Evolutionary conservation across 2,329 filamentous ascomycete genomes (phyloP).

Genomic region (Rutstroemia sp.): DNA sequence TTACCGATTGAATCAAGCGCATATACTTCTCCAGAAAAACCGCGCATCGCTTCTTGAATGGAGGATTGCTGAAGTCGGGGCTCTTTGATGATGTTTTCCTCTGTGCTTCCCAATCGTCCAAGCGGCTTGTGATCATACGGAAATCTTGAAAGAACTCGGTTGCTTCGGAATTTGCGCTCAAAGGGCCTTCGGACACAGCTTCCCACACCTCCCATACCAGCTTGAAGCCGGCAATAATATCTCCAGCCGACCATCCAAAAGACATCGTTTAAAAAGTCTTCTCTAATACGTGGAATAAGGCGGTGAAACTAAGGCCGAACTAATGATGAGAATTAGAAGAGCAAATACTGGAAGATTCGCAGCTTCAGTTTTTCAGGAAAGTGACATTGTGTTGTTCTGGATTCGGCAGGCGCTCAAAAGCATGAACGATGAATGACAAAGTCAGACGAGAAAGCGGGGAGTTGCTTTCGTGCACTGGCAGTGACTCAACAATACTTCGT

Average conservation of each 20-base stretch:
- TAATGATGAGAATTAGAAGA: no score
- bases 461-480: no score
- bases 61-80: slow-evolving; percentile 6
- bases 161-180: slow-evolving; percentile 17
- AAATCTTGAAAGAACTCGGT: slow-evolving; percentile 20
- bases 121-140: slow-evolving; percentile 12
- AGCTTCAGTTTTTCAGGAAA: no score
- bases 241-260: slow-evolving; percentile 31
- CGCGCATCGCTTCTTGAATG: slow-evolving; percentile 14
- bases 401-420: no score
- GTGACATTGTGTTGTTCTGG: no score
- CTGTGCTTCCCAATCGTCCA: slow-evolving; percentile 18
- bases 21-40: slow-evolving; percentile 19
- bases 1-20: slow-evolving; percentile 15
- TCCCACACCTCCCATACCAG: slow-evolving; percentile 17
- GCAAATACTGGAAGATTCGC: no score
- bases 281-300: neutral
- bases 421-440: no score
- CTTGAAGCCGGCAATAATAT: slow-evolving; percentile 28
- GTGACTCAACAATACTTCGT: no score
- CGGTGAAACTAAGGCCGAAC: no score
- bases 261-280: slow-evolving; percentile 20
- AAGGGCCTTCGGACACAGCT: slow-evolving; percentile 18
- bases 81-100: slow-evolving; percentile 7
- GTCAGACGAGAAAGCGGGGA: no score